phyloP scores from a whole-genome alignment of 2,329 filamentous ascomycete genomes.

The Beauveria sp. region DNA sequence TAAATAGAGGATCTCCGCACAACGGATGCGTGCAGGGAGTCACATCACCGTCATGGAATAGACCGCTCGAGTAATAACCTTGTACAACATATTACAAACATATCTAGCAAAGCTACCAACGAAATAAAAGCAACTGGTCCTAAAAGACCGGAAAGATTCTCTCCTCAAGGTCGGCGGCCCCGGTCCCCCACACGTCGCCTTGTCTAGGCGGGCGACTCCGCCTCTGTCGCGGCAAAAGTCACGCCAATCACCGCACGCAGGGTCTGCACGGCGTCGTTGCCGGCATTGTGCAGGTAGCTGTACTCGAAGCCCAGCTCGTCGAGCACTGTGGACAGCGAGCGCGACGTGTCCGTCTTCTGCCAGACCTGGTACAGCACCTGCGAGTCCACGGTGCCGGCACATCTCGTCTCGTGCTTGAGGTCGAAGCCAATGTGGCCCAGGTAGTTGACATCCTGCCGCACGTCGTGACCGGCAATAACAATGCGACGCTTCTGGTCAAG shows the following conservation, averaged over 20 bases:
- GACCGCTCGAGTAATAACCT: neutral
- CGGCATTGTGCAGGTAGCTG: constrained; percentile 72
- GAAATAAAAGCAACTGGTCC: neutral
- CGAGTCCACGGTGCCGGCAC: constrained; percentile 66
- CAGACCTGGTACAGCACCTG: constrained; percentile 60
- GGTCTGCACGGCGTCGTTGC: constrained; percentile 79
- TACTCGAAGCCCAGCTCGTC: constrained; percentile 53
- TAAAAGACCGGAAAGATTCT: neutral
- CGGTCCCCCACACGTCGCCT: neutral
- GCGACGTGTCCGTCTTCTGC: constrained; percentile 41
- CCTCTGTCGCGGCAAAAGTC: constrained; percentile 19
- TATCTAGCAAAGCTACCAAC: constrained; percentile 2
- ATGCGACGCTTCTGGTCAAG: constrained; percentile 39
- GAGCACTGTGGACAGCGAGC: constrained; percentile 55
- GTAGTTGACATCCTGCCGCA: constrained; percentile 59
- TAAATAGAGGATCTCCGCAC: neutral
- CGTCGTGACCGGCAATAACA: constrained; percentile 73
- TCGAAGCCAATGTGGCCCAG: constrained; percentile 59
- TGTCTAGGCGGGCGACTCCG: constrained; percentile 11
- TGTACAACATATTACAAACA: neutral
- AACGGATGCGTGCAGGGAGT: neutral
- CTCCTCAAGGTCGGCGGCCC: neutral
- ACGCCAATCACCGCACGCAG: constrained; percentile 60
- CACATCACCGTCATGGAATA: neutral
- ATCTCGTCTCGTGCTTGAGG: constrained; percentile 37